Percentiles rank a stretch among this genome's conserved stretches.
Evolutionary conservation across 2,329 filamentous ascomycete species (phyloP).

Genomic region (Trichoderma sp.): DNA sequence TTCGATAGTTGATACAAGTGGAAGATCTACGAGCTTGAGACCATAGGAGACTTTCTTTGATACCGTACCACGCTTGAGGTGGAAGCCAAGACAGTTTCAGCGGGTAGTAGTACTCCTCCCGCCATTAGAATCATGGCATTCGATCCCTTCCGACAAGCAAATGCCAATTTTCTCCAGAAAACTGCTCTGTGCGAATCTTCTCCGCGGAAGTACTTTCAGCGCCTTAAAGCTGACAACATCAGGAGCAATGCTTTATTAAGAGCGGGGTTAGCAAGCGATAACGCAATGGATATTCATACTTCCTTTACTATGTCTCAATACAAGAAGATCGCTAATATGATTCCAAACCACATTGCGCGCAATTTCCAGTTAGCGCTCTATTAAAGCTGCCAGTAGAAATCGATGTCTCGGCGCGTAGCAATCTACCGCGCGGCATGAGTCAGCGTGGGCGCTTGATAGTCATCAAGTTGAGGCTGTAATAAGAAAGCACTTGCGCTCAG

Average conservation of each 20-base stretch:
- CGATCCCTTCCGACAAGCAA: neutral
- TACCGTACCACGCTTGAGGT: neutral
- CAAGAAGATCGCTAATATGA: neutral
- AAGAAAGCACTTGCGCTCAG: neutral
- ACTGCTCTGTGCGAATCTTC: neutral
- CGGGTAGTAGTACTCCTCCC: neutral
- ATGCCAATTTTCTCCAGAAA: neutral
- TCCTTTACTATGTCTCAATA: neutral
- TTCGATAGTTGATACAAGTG: neutral
- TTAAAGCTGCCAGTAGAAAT: neutral
- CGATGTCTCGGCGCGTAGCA: neutral
- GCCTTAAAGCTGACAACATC: too few species aligned
- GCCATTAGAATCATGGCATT: neutral
- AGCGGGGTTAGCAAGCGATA: neutral
- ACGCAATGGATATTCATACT: neutral
- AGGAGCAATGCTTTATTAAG: too few species aligned
- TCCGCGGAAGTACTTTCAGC: neutral
- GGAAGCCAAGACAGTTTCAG: neutral
- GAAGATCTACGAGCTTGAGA: neutral
- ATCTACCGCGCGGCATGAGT: constrained; percentile 20
- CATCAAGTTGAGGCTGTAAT: neutral
- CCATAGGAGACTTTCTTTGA: neutral
- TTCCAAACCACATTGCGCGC: neutral
- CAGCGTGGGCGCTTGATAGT: neutral
- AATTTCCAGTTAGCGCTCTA: neutral